Conservation (phyloP, 352 stramenopile species). For the Phytophthora brassicae region DNA sequence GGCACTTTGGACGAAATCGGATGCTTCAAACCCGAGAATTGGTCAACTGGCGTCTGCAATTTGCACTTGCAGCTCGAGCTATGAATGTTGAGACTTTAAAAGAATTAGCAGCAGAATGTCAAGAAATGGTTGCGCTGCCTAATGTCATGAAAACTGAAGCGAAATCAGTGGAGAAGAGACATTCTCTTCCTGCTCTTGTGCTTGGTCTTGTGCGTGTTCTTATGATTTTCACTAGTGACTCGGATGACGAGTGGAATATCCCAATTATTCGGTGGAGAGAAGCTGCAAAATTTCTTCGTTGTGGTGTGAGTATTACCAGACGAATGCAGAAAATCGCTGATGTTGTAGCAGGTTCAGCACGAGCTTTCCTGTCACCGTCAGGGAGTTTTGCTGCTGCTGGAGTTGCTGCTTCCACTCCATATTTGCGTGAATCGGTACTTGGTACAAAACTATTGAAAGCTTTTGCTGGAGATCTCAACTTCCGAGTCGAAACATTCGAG, state of each 20-base stretch:
- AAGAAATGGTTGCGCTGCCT: conserved; percentile 51
- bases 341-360: conserved; percentile 33
- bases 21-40: conserved; percentile 61
- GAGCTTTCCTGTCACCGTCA: conserved; percentile 12
- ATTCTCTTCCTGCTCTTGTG: conserved; percentile 50
- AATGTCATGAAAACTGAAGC: conserved; percentile 10
- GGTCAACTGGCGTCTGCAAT: conserved; percentile 30
- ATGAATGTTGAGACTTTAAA: conserved; percentile 37
- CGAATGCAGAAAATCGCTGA: conserved; percentile 57
- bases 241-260: conserved; percentile 54
- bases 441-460: conserved; percentile 45
- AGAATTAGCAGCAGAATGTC: conserved; percentile 58
- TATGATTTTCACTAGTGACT: conserved; percentile 65
- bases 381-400: conserved; percentile 17
- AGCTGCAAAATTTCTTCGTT: conserved; percentile 54
- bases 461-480: conserved; percentile 50
- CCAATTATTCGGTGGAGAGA: conserved; percentile 65
- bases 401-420: conserved; percentile 26
- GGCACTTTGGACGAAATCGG: conserved; percentile 54
- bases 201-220: conserved; percentile 73
- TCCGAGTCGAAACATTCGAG: conserved; percentile 52
- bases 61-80: conserved; percentile 24
- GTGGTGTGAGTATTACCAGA: conserved; percentile 45
- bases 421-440: conserved; percentile 42
- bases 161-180: conserved; percentile 4